Evolutionary conservation across 371 early-diverging fungal species (phyloP).

Genomic region (Mucor piriformis): DNA sequence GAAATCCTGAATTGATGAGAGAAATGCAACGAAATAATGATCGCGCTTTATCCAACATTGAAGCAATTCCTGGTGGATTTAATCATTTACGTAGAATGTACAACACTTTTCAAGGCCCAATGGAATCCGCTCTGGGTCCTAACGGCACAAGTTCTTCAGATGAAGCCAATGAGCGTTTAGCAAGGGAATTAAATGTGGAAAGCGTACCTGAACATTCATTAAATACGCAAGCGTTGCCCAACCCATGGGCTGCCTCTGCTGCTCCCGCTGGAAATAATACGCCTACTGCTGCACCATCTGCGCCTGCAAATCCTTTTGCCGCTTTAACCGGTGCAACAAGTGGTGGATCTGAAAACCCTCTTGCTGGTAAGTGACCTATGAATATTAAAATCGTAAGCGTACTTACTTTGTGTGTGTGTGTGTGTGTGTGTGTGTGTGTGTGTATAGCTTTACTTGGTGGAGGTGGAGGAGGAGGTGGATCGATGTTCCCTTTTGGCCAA

Average conservation of each 20-base stretch:
- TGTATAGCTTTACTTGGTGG: slow-evolving; percentile 28
- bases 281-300: neutral
- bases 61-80: slow-evolving; percentile 83
- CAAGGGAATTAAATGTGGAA: slow-evolving; percentile 67
- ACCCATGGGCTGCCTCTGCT: slow-evolving; percentile 73
- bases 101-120: slow-evolving; percentile 73
- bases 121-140: slow-evolving; percentile 53
- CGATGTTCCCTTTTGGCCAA: slow-evolving; percentile 42
- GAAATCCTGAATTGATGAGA: slow-evolving; percentile 82
- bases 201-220: slow-evolving; percentile 62
- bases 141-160: slow-evolving; percentile 58
- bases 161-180: slow-evolving; percentile 67
- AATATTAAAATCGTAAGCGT: too few species aligned
- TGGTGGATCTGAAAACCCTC: slow-evolving; percentile 39
- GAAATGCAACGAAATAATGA: slow-evolving; percentile 86
- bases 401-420: too few species aligned
- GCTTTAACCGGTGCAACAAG: slow-evolving; percentile 8
- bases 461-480: slow-evolving; percentile 3
- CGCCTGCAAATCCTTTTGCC: slow-evolving; percentile 17
- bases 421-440: too few species aligned
- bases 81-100: slow-evolving; percentile 84
- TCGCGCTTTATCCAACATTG: slow-evolving; percentile 85
- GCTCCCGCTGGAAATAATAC: slow-evolving; percentile 1
- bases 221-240: slow-evolving; percentile 83
- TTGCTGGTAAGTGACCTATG: slow-evolving; percentile 41